Conservation (phyloP, 805 yeast genomes). For the Priceomyces medius region DNA sequence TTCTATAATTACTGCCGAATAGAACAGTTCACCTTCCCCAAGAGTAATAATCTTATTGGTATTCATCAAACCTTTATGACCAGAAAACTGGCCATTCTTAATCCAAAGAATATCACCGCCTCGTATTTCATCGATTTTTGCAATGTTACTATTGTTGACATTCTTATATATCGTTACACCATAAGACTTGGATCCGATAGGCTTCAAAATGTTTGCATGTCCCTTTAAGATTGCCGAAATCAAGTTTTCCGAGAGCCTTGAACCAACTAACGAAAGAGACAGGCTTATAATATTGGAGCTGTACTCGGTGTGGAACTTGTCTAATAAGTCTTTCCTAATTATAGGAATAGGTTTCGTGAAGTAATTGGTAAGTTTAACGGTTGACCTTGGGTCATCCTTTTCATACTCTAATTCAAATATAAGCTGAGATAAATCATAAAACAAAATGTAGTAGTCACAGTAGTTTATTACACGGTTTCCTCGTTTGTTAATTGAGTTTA, state of each 20-base stretch:
- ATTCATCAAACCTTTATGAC: slow-evolving; percentile 52
- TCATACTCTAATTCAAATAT: slow-evolving; percentile 60
- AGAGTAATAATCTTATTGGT: slow-evolving; percentile 43
- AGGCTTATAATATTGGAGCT: slow-evolving; percentile 49
- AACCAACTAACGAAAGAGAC: slow-evolving; percentile 35
- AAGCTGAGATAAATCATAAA: slow-evolving; percentile 69
- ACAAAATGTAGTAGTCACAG: slow-evolving; percentile 69
- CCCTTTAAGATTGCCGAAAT: slow-evolving; percentile 21
- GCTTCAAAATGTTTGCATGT: slow-evolving; percentile 36
- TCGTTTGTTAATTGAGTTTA: slow-evolving; percentile 53
- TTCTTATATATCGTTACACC: slow-evolving; percentile 73
- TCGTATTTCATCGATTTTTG: slow-evolving; percentile 58
- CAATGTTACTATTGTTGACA: slow-evolving; percentile 35
- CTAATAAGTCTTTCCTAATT: slow-evolving; percentile 47
- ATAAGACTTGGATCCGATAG: slow-evolving; percentile 65
- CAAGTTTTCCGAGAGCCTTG: slow-evolving; percentile 25
- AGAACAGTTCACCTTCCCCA: slow-evolving; percentile 49
- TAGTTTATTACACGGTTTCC: slow-evolving; percentile 48
- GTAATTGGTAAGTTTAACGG: slow-evolving; percentile 38
- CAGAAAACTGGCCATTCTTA: slow-evolving; percentile 70
- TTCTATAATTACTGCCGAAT: slow-evolving; percentile 63
- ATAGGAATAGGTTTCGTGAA: slow-evolving; percentile 42
- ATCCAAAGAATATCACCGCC: slow-evolving; percentile 86
- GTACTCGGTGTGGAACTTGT: slow-evolving; percentile 45
- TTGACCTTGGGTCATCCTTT: slow-evolving; percentile 49